phyloP scores from a whole-genome alignment of 768 basidiomycete species.

The Fistulinella prunicolor region DNA sequence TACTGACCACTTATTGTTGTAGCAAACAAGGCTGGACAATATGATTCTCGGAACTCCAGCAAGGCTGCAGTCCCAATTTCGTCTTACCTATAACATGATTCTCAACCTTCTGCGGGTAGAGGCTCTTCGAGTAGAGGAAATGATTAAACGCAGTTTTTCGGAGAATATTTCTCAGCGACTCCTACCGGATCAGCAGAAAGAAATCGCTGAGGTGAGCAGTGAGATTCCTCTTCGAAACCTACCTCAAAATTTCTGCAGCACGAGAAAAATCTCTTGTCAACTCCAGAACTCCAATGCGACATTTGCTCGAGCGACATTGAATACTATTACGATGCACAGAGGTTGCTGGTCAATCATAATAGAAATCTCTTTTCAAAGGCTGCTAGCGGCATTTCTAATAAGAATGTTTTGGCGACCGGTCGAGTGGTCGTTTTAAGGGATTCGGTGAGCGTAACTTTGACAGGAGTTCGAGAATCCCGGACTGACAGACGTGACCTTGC shows the following conservation, averaged over 20 bases:
- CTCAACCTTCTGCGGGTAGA: conserved; percentile 94
- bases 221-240: conserved; percentile 3
- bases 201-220: conserved; percentile 69
- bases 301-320: conserved; percentile 72
- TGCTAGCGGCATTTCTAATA: conserved; percentile 55
- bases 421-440: conserved; percentile 83
- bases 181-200: conserved; percentile 89
- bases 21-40: conserved; percentile 72
- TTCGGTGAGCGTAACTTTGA: conserved; percentile 51
- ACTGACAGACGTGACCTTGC: not conserved
- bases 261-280: conserved; percentile 60
- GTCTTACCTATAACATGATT: conserved; percentile 99
- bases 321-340: conserved; percentile 69
- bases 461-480: not conserved
- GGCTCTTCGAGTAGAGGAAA: conserved; percentile 94
- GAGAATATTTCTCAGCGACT: conserved; percentile 94
- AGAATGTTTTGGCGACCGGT: conserved; percentile 66
- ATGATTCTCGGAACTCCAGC: conserved; percentile 97
- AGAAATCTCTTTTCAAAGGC: conserved; percentile 60
- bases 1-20: not conserved
- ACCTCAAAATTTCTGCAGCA: conserved; percentile 44
- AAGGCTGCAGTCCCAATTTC: conserved; percentile 92
- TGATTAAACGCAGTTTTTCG: conserved; percentile 99
- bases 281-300: conserved; percentile 66
- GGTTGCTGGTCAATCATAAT: conserved; percentile 60